phyloP scores from a whole-genome alignment of 2,329 filamentous ascomycete species.

The Sporothrix inflata region DNA sequence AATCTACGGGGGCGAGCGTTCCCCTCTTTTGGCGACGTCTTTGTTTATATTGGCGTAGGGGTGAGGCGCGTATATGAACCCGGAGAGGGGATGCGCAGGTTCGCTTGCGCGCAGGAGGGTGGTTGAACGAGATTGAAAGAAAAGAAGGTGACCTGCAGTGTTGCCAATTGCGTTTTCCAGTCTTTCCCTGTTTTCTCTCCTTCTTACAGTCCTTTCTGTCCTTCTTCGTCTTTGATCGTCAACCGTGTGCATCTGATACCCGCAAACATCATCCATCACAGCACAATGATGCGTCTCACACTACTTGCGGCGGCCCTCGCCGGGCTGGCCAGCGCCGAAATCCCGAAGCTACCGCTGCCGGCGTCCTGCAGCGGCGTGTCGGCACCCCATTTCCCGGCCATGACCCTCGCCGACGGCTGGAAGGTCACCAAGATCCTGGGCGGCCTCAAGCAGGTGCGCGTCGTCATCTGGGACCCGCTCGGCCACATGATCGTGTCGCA shows the following conservation, averaged over 20 bases:
- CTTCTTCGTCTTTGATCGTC: background rate
- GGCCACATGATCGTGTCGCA: constrained; percentile 47
- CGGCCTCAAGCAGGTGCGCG: constrained; percentile 43
- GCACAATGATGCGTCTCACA: constrained; percentile 6
- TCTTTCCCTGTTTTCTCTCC: background rate
- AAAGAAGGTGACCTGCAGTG: background rate
- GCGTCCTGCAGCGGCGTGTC: constrained; percentile 43
- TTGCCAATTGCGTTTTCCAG: background rate
- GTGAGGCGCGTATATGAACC: constrained; percentile 24
- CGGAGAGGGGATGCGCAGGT: background rate
- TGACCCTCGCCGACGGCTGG: constrained; percentile 44
- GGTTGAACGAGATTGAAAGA: background rate
- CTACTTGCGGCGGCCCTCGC: constrained; percentile 34
- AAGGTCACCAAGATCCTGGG: constrained; percentile 46
- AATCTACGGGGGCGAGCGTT: constrained; percentile 2
- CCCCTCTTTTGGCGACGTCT: constrained; percentile 7
- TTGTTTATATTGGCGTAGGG: background rate
- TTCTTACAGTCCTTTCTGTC: constrained; percentile 15
- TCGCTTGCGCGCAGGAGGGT: background rate
- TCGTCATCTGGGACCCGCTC: constrained; percentile 43
- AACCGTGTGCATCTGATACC: background rate
- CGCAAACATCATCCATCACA: background rate
- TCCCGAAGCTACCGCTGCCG: constrained; percentile 43
- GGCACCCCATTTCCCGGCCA: constrained; percentile 40
- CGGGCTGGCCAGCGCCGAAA: constrained; percentile 36